Percentiles rank a stretch among this genome's conserved stretches.
Evolutionary conservation across 108 stramenopile genomes (phyloP).

Genomic region (Pseudonitzschia delicatissima): DNA sequence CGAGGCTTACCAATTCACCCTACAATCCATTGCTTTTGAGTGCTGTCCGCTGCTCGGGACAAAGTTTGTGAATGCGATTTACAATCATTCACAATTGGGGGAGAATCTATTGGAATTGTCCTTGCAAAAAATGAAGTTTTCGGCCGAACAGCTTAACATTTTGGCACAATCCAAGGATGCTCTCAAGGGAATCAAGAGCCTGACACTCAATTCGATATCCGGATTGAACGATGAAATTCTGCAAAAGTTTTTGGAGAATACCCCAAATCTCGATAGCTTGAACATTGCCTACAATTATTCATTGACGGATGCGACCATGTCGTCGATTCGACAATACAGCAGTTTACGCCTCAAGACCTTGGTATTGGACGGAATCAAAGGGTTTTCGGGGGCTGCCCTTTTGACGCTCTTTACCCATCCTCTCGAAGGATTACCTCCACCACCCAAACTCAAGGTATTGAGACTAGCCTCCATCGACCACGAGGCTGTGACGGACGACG

Average conservation of each 20-base stretch:
- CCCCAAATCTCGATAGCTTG: conserved; percentile 51
- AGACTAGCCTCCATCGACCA: conserved; percentile 53
- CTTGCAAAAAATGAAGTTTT: conserved; percentile 54
- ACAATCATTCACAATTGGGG: neutral
- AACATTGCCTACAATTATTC: conserved; percentile 59
- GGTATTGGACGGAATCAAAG: conserved; percentile 50
- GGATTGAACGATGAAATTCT: conserved; percentile 53
- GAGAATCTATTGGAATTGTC: conserved; percentile 57
- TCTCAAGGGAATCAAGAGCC: conserved; percentile 53
- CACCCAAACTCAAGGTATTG: conserved; percentile 62
- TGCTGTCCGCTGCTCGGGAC: conserved; percentile 68
- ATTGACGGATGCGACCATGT: conserved; percentile 65
- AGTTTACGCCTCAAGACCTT: conserved; percentile 45
- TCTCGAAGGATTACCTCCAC: conserved; percentile 55
- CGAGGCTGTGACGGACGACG: conserved; percentile 68
- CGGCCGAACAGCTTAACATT: conserved; percentile 36
- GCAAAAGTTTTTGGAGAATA: conserved; percentile 34
- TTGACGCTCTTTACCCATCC: conserved; percentile 65
- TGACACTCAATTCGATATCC: conserved; percentile 51
- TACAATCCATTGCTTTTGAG: conserved; percentile 67
- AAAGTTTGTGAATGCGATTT: conserved; percentile 43
- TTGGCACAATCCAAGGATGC: conserved; percentile 38
- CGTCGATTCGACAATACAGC: conserved; percentile 61
- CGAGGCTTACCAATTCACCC: conserved; percentile 36
- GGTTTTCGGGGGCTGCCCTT: conserved; percentile 62